Evolutionary conservation across 805 yeast genomes (phyloP), one percentile per base, ranked within the genome.

Genomic region (Wickerhamiella galacta): DNA sequence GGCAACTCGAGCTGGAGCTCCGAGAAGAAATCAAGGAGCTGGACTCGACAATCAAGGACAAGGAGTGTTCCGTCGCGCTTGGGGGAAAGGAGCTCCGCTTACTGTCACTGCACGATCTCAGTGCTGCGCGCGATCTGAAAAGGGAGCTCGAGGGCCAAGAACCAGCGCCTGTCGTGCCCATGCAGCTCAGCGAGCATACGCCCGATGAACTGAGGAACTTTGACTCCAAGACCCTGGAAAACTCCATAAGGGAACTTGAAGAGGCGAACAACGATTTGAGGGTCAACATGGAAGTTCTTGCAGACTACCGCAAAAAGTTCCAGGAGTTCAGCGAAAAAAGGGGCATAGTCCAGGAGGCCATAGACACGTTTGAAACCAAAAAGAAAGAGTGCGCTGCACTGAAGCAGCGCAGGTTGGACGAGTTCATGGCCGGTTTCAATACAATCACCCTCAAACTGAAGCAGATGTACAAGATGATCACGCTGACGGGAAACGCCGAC

Each of bases 401-500:
- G 43, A 76, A 76, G 51, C 69, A 75, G 35, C 71, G 65, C 38
- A 62, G 96, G 33, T 62, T 78, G 34, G 83, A 75, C 40, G 95
- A 90, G 53, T 90, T 90, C 49, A 83, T 83, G 93, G 71, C 69
- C 40, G 98, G 99, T 0, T 90, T 92, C 58, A 70, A 74, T 42
- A 65, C 72, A 15, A 90, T 90, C 19, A 82, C 95, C 1, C 62
- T 73, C 51, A 79, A 93, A 5, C 65, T 90, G 42, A 90, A 87
- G 52, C 95, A 82, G 47, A 85, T 90, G 96, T 90, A 90, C 48
- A 93, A 85, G 49, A 80, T 90, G 92, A 90, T 90, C 39, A 90
- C 98, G 1, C 83, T 87, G 92, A 98, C 98, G 18, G 99, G 99
- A 21, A 90, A 87, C 59, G 99, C 99, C 0, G 98, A 90, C 53